phyloP scores from a whole-genome alignment of 2,329 filamentous ascomycete genomes.

The Aspergillus terreus region DNA sequence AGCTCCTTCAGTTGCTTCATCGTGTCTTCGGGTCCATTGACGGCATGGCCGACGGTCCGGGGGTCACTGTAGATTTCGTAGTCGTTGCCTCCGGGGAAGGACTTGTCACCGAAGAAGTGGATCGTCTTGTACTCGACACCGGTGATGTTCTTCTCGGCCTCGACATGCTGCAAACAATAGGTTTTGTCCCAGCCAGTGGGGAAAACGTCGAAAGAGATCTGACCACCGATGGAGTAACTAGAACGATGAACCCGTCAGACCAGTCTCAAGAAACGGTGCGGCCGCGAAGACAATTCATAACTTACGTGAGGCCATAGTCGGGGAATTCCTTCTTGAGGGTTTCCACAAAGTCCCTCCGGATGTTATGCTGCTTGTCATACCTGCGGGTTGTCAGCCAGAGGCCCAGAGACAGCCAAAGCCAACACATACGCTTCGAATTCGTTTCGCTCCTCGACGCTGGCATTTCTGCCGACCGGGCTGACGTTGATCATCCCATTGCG shows the following conservation, averaged over 20 bases:
- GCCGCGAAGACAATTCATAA: slow-evolving; percentile 17
- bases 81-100: slow-evolving; percentile 85
- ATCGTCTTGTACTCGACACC: slow-evolving; percentile 71
- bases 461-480: slow-evolving; percentile 71
- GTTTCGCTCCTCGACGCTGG: slow-evolving; percentile 71
- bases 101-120: slow-evolving; percentile 99
- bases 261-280: background rate
- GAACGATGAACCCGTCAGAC: slow-evolving; percentile 4
- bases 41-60: slow-evolving; percentile 80
- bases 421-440: slow-evolving; percentile 64
- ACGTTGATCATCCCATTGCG: slow-evolving; percentile 65
- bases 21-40: slow-evolving; percentile 78
- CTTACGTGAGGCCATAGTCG: slow-evolving; percentile 78
- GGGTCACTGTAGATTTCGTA: slow-evolving; percentile 85
- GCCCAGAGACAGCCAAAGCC: background rate
- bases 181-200: slow-evolving; percentile 98
- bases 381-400: slow-evolving; percentile 20
- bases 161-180: slow-evolving; percentile 86
- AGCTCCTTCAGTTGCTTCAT: slow-evolving; percentile 74
- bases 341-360: slow-evolving; percentile 72
- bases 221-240: slow-evolving; percentile 89
- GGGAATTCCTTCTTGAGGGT: slow-evolving; percentile 76
- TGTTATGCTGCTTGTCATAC: slow-evolving; percentile 73
- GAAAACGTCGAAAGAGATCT: slow-evolving; percentile 98
- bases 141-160: slow-evolving; percentile 69